Evolutionary conservation across 306 rosid species (phyloP), one percentile per base, ranked within the genome.

Genomic region (Prunus mume): DNA sequence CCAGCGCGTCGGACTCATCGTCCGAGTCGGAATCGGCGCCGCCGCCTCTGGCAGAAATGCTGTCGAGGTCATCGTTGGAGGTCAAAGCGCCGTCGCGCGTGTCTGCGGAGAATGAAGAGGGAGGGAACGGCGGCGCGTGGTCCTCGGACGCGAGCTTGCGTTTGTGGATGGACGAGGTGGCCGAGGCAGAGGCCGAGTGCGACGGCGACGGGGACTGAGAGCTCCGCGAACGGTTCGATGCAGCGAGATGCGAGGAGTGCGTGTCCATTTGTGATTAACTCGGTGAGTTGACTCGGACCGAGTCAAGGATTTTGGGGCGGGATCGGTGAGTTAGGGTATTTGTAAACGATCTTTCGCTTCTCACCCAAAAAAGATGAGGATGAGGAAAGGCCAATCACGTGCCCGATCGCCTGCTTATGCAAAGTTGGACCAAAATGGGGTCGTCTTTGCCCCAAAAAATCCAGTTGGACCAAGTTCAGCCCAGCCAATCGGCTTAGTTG

Each of bases 131-230:
- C 4, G 97, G 98, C 28, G 86, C 97, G 84, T 90, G 97, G 76
- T 91, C 97, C 22, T 92, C 96, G 5, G 96, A 71, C 22, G 90
- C 89, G 73, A 88, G 82, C 79, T 89, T 92, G 83, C 97, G 93
- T 87, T 92, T 96, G 88, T 87, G 97, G 82, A 93, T 85, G 77
- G 98, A 87, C 0, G 98, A 96, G 60, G 96, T 96, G 62, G 98
- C 97, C 27, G 99, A 92, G 67, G 97, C 97, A 5, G 98, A 91
- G 13, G 95, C 97, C 2, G 96, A 96, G 80, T 96, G 99, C 2
- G 98, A 96, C 2, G 98, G 97, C 18, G 98, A 96, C n/a, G 93
- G 91, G 22, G 99, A 87, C 75, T 88, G 99, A 7, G 97, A 92
- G 74, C 90, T 95, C 18, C 97, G 91, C 7, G 99, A 91, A 15